Evolutionary conservation across 1,284 basidiomycete species (phyloP).

Genomic region (Retiboletus flavoniger): DNA sequence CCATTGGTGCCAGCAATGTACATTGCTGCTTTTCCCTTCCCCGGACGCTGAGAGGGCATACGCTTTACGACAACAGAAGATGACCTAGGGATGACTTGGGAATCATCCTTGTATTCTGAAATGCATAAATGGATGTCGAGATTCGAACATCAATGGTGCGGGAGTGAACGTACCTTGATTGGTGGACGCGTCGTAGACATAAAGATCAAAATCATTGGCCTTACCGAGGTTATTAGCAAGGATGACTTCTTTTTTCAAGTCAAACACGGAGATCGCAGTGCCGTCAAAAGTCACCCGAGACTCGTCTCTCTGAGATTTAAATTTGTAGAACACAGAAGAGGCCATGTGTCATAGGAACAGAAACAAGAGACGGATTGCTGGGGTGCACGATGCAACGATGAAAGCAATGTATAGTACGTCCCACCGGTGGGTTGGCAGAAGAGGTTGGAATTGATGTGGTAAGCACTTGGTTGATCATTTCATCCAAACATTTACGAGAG

Average conservation of each 20-base stretch:
- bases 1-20: conserved; percentile 69
- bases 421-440: conserved; percentile 11
- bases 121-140: not conserved
- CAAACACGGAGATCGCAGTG: conserved; percentile 98
- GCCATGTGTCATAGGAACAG: conserved; percentile 55
- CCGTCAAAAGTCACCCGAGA: conserved; percentile 97
- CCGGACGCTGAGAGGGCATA: conserved; percentile 79
- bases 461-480: conserved; percentile 1
- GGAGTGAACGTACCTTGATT: conserved; percentile 72
- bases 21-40: conserved; percentile 89
- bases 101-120: conserved; percentile 91
- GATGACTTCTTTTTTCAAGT: conserved; percentile 98
- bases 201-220: conserved; percentile 96
- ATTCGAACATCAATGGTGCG: not conserved
- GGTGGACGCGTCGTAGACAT: conserved; percentile 80
- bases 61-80: conserved; percentile 93
- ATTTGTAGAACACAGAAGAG: conserved; percentile 97
- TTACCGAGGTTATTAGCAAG: conserved; percentile 93
- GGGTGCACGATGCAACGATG: conserved; percentile 19
- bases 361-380: conserved; percentile 9
- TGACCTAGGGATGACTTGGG: conserved; percentile 88
- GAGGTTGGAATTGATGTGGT: not conserved
- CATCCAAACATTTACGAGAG: conserved; percentile 16
- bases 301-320: conserved; percentile 93
- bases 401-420: conserved; percentile 25